Percentiles rank a stretch among this genome's conserved stretches.
phyloP scores from a whole-genome alignment of 192 early-diverging fungal species.

The Entomortierella beljakovae region DNA sequence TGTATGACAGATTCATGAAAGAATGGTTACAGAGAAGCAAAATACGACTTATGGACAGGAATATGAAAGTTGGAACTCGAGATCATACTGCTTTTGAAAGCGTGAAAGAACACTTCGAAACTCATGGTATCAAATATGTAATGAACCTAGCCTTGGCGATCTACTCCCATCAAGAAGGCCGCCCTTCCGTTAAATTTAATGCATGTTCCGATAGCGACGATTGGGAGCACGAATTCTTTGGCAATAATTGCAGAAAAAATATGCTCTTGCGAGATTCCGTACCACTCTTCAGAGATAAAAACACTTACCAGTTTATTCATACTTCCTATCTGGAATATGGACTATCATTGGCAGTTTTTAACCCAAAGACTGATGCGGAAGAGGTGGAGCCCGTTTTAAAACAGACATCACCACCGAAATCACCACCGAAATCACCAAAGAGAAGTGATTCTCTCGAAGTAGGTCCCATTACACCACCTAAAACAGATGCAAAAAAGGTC shows the following conservation, averaged over 20 bases:
- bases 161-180: background rate
- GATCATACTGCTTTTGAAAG: background rate
- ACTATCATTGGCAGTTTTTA: background rate
- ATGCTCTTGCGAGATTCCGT: conserved; percentile 1
- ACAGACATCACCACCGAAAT: too few relatives aligned
- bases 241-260: too few relatives aligned
- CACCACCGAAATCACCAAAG: too few relatives aligned
- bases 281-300: background rate
- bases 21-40: background rate
- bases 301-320: conserved; percentile 5
- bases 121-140: background rate
- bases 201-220: background rate
- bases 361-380: background rate
- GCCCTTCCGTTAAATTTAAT: background rate
- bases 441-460: too few relatives aligned
- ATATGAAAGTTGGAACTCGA: background rate
- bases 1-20: conserved; percentile 1
- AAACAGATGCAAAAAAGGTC: background rate
- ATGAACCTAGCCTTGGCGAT: conserved; percentile 2
- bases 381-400: background rate
- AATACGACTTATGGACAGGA: background rate
- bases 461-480: background rate
- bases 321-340: conserved; percentile 12
- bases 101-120: background rate
- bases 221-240: conserved; percentile 6